Evolutionary conservation across 2,329 filamentous ascomycete genomes (phyloP).

Genomic region (Colletotrichum viniferum): DNA sequence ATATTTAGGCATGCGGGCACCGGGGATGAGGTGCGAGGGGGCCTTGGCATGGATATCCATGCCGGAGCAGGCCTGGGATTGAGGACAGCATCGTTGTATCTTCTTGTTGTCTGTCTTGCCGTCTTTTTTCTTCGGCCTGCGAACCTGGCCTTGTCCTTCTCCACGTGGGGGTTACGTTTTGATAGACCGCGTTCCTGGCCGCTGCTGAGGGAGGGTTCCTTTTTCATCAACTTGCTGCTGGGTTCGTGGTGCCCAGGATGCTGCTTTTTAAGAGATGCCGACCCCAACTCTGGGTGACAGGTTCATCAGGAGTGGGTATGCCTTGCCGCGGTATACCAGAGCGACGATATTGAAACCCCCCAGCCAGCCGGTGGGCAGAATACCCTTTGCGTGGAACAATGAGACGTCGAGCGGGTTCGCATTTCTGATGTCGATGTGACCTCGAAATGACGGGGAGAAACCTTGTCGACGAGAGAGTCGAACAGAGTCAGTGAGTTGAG

Average conservation of each 20-base stretch:
- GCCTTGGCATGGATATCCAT: conserved; percentile 18
- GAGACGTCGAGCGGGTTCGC: background rate
- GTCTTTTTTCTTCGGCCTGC: background rate
- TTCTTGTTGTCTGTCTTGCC: background rate
- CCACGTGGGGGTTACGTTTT: background rate
- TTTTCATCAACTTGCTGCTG: background rate
- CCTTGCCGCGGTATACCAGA: background rate
- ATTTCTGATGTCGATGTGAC: background rate
- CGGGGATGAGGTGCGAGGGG: background rate
- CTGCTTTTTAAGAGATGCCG: background rate
- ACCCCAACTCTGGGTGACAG: background rate
- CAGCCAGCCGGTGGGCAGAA: background rate
- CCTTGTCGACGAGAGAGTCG: background rate
- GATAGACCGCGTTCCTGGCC: background rate
- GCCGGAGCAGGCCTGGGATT: background rate
- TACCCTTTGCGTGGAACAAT: conserved; percentile 1
- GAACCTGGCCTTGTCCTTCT: background rate
- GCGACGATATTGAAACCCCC: conserved; percentile 2
- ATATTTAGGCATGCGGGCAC: conserved; percentile 15
- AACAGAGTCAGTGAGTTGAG: background rate
- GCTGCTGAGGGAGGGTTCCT: background rate
- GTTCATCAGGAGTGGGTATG: background rate
- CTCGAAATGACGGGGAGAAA: background rate
- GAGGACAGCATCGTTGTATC: background rate
- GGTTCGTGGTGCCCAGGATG: background rate